Evolutionary conservation across 345 rosid genomes (phyloP), one percentile per base, ranked within the genome.

Genomic region (Salix suchowensis): DNA sequence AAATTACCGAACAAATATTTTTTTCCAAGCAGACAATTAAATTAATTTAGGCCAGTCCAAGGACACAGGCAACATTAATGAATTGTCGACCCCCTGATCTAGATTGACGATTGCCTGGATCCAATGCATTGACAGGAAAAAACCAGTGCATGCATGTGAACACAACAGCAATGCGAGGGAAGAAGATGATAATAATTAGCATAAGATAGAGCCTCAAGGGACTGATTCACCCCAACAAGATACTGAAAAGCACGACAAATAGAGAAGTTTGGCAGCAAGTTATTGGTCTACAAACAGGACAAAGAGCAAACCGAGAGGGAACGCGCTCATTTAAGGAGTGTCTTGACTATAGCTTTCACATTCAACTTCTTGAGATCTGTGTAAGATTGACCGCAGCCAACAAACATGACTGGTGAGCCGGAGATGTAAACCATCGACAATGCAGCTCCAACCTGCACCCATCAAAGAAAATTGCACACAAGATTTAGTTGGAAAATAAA

Each of bases 381-480:
- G 78, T 96, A 96, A 0, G 96, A 91, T 84, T 94, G 98, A 21
- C 99, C 99, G 18, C 99, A 96, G 32, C 99, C 99, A n/a, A 96
- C 95, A 12, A 96, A 96, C 99, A 96, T 96, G 52, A 96, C 98
- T 1, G 98, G 99, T 24, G 98, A 87, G 42, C 99, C 99, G 0
- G 97, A 96, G 40, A 90, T 89, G 84, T 96, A 96, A 54, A 96
- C 99, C 99, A 96, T 92, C 0, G 98, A 94, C 60, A 96, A 86
- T 0, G 99, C 98, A 24, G 98, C 99, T 77, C 99, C 99, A 71
- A 96, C 99, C 98, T 96, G 71, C 77, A 79, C 37, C 24, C 70
- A 52, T 68, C 42, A 61, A 67, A 67, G 36, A 50, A 28, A 60
- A n/a, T 26, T 26, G 42, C n/a, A 39, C n/a, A 28, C 40, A 8